Evolutionary conservation across 176 grass and related monocot species (phyloP), one percentile per base, ranked within the genome.

Genomic region (Phoenix dactylifera): DNA sequence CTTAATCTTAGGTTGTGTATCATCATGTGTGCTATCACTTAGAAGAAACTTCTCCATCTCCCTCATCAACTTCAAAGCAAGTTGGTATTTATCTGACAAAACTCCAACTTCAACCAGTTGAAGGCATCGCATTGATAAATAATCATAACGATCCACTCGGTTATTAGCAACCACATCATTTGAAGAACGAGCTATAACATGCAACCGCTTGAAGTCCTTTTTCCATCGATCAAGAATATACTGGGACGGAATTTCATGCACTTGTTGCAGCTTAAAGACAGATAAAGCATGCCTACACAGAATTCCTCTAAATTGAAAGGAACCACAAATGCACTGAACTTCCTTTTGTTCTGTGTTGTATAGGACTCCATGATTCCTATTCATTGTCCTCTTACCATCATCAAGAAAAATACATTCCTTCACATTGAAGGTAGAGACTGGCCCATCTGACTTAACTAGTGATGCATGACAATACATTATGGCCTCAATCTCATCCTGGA

Each of bases 381-480:
- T 97, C 70, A 76, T 83, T 57, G 83, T 91, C 60, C 79, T 88
- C 74, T 88, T 97, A 72, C 92, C 75, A 60, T 97, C 87, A 26
- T 97, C 81, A 77, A 97, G 73, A 68, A 97, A 97, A 72, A 91
- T 77, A 39, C 81, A 91, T 64, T 97, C 93, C 74, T 88, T 91
- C 30, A 97, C 84, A 65, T 85, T 69, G 66, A 92, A 97, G 54
- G 87, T 88, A 52, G 81, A 91, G 52, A 79, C 69, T 25, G 79
- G 54, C n/a, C 78, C 76, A 52, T 88, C 76, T 52, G 54, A 67
- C 73, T 55, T 73, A 24, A 80, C 19, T 52, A 91, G 65, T 63
- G 84, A 82, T 69, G 86, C 84, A 57, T 97, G 87, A 60, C 93
- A 97, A 77, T 97, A 97, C 93, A 97, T 97, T 66, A 97, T 97